Evolutionary conservation across 495 filamentous ascomycete genomes (phyloP).

Genomic region (Corynascus novoguineensis): DNA sequence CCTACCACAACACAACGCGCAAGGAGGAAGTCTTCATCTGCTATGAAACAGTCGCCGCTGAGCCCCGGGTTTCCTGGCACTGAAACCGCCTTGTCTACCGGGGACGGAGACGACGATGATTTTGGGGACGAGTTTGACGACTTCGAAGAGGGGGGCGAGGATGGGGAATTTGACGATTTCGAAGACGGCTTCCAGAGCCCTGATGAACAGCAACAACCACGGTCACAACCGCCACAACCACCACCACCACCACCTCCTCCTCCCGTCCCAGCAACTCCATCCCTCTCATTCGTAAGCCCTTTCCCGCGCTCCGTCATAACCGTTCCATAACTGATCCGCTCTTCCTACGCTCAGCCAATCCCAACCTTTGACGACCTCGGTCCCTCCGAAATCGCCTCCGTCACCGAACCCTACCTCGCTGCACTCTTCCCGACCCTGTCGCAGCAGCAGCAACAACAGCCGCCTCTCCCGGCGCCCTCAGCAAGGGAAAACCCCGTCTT

Average conservation of each 20-base stretch:
- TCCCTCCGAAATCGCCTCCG: slow-evolving; percentile 45
- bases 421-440: slow-evolving; percentile 54
- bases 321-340: slow-evolving; percentile 5
- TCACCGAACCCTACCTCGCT: slow-evolving; percentile 50
- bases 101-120: slow-evolving; percentile 30
- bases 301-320: not conserved
- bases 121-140: slow-evolving; percentile 95
- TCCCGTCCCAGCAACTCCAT: slow-evolving; percentile 35
- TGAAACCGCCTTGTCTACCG: slow-evolving; percentile 6
- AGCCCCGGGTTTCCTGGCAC: slow-evolving; percentile 11
- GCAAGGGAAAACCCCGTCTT: slow-evolving; percentile 54
- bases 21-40: slow-evolving; percentile 36
- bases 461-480: slow-evolving; percentile 38
- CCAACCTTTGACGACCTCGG: slow-evolving; percentile 63
- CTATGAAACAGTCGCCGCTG: slow-evolving; percentile 16
- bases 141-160: slow-evolving; percentile 76
- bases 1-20: slow-evolving; percentile 21
- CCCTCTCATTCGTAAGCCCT: slow-evolving; percentile 42
- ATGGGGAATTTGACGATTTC: slow-evolving; percentile 72
- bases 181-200: slow-evolving; percentile 61
- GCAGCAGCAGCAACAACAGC: slow-evolving; percentile 49
- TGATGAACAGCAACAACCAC: slow-evolving; percentile 36
- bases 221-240: slow-evolving; percentile 35
- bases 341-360: slow-evolving; percentile 50
- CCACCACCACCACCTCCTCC: slow-evolving; percentile 28